Percentiles rank a stretch among this genome's conserved stretches.
phyloP scores from a whole-genome alignment of 805 yeast genomes.

The Nakazawaea laoshanensis region DNA sequence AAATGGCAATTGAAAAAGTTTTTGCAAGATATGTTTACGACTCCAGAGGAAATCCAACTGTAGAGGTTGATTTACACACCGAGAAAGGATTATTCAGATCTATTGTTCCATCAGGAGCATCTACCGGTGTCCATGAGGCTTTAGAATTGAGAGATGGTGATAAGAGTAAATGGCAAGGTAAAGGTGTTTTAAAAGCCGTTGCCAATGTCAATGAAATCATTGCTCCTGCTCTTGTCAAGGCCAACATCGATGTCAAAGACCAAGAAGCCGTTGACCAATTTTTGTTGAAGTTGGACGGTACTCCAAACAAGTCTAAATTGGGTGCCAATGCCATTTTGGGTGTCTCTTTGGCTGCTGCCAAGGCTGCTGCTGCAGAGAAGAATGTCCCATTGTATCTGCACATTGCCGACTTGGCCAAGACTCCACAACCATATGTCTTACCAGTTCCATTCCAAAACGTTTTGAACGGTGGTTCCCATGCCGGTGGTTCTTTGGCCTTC shows the following conservation, averaged over 20 bases:
- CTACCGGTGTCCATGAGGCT: conserved; percentile 99
- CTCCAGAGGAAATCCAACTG: conserved; percentile 99
- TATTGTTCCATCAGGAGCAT: conserved; percentile 99
- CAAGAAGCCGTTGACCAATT: conserved; percentile 85
- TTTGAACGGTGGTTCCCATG: conserved; percentile 99
- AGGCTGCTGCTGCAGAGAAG: conserved; percentile 97
- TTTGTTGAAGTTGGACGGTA: conserved; percentile 84
- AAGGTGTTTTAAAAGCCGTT: conserved; percentile 97
- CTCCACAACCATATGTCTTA: conserved; percentile 79
- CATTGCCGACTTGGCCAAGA: conserved; percentile 70
- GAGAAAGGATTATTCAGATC: conserved; percentile 92
- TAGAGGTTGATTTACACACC: conserved; percentile 94
- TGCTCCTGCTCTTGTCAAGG: conserved; percentile 88
- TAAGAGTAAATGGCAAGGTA: conserved; percentile 96
- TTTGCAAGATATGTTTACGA: conserved; percentile 97
- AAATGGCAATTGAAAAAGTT: conserved; percentile 81
- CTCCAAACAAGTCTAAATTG: conserved; percentile 92
- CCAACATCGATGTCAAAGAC: conserved; percentile 74
- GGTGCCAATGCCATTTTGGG: conserved; percentile 99
- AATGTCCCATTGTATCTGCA: conserved; percentile 89
- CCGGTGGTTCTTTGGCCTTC: conserved; percentile 98
- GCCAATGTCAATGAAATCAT: conserved; percentile 90
- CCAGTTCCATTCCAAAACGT: conserved; percentile 99
- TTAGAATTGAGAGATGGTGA: conserved; percentile 97
- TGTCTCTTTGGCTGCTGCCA: conserved; percentile 94